phyloP scores from a whole-genome alignment of 1,139 yeast genomes.

The Zygosaccharomyces sapae region DNA sequence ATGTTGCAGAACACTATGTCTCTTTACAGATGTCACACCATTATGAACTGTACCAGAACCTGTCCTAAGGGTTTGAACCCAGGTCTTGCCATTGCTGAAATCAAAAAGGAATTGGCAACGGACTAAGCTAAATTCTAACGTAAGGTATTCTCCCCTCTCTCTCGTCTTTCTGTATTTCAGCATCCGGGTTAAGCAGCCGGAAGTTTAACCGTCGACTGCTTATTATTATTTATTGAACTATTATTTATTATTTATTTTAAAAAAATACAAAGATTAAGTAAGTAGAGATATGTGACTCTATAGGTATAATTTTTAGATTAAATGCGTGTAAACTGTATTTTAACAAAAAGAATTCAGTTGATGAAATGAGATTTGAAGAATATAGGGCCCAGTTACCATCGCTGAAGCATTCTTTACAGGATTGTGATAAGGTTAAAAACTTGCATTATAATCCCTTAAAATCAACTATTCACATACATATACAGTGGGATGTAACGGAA shows the following conservation, averaged over 20 bases:
- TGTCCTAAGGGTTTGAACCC: slow-evolving; percentile 99
- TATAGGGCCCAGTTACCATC: slow-evolving; percentile 1
- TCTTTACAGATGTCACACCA: slow-evolving; percentile 97
- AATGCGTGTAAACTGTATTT: not conserved
- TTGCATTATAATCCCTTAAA: slow-evolving; percentile 1
- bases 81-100: slow-evolving; percentile 94
- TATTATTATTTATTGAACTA: slow-evolving; percentile 8
- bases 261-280: not conserved
- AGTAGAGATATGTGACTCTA: not conserved
- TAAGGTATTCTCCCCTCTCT: not conserved
- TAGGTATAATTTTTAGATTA: not conserved
- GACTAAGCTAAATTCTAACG: slow-evolving; percentile 40
- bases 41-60: slow-evolving; percentile 95
- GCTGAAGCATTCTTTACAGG: not conserved
- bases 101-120: slow-evolving; percentile 88
- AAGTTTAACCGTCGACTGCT: slow-evolving; percentile 3
- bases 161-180: not conserved
- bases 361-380: not conserved
- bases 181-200: not conserved
- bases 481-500: not conserved
- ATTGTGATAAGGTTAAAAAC: not conserved
- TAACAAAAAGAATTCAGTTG: not conserved
- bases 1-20: slow-evolving; percentile 97
- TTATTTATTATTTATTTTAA: slow-evolving; percentile 4
- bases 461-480: not conserved